These are phyloP conservation scores for Trichocladium uniseriatum DNA, from an alignment of 495 filamentous ascomycete species.

Conservation along the genomic window DNA sequence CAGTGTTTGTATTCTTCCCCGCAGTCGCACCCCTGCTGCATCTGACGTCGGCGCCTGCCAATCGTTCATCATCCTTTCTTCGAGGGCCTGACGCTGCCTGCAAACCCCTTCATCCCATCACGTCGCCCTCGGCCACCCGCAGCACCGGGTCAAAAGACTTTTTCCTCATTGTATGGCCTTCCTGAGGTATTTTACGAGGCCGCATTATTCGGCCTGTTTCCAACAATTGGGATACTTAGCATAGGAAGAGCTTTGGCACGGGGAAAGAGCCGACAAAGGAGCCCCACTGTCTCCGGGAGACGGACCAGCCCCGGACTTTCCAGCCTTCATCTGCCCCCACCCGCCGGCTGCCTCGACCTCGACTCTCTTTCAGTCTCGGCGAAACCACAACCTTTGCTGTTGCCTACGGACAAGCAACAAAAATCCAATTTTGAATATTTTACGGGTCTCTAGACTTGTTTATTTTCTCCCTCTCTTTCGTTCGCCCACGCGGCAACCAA, in stretches of 20 bases:
- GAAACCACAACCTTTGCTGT: background rate
- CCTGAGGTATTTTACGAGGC: no score
- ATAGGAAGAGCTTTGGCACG: background rate
- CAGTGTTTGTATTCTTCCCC: background rate
- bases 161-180: no score
- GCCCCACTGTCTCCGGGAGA: background rate
- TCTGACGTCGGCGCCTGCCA: conserved; percentile 19
- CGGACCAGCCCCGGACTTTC: conserved; percentile 1
- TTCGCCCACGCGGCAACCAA: no score
- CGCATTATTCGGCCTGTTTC: no score
- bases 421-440: background rate
- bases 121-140: background rate
- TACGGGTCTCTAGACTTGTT: background rate
- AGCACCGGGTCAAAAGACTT: no score
- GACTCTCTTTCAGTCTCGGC: background rate
- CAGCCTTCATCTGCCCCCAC: conserved; percentile 1
- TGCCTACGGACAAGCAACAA: background rate
- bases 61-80: background rate
- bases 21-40: conserved; percentile 8
- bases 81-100: background rate
- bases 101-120: background rate
- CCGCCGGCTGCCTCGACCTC: background rate
- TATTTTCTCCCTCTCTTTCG: no score
- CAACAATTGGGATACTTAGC: background rate
- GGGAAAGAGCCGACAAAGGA: background rate